Evolutionary conservation across 2,329 filamentous ascomycete genomes (phyloP), one percentile per base, ranked within the genome.

Genomic region (Cladosporium austrohemisphaericum): DNA sequence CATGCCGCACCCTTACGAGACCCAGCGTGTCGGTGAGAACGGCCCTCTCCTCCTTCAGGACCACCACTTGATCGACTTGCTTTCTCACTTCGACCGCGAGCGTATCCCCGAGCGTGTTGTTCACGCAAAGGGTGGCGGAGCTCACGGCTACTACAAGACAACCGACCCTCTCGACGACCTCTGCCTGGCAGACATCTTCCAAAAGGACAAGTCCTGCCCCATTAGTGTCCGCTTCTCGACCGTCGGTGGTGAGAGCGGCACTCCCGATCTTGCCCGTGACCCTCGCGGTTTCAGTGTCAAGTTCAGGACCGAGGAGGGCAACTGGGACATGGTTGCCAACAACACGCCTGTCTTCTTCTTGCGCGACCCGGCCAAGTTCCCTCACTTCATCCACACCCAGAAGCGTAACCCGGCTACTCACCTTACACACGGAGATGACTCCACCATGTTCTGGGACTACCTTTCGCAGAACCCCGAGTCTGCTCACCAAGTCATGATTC

Each of bases 301-400:
- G 69, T 85, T 89, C 68, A 76, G 83, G 29, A 88, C 85, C 0
- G 79, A 84, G 14, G 80, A 88, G 58, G 84, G 84, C n/a, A 87
- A 87, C 57, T 85, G 79, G 77, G 84, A 87, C 60, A 47, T 83
- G 65, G 84, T 88, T 6, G 80, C 79, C 53, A 87, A 87, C 58
- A 88, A 88, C 63, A 86, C 83, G 0, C 85, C 85, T 0, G 79
- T 87, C 2, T 89, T 88, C 74, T 88, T 89, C 68, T 62, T 88
- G n/a, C 74, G 85, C 46, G 85, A 88, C 54, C 82, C 85, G 0
- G 76, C 81, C 55, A 88, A 88, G 66, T 88, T 86, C 62, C 84
- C 85, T 19, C 72, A 83, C 60, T 84, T 87, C 60, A 87, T 87
- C 46, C 84, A 87, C 63, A 86, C 84, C 0, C 85, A 88, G 64